Base-by-base conservation (phyloP, 2,329 filamentous ascomycete species). In the Epichloe hybrida region DNA sequence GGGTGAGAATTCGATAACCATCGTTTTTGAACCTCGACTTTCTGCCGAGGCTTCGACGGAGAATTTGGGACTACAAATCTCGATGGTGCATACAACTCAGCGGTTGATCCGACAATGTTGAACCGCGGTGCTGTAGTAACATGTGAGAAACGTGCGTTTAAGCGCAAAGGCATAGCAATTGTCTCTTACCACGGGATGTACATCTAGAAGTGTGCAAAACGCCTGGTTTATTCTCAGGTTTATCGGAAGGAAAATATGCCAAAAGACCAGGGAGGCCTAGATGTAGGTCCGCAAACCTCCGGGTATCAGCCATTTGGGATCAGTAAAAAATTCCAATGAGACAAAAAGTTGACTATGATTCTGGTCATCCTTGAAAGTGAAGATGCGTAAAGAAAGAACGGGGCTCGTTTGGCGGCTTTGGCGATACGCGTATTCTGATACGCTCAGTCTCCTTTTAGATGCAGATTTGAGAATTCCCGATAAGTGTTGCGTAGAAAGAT, bases 1-100 rank as follows among this genome's bases (percentile, higher is more conserved):
- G 78, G 76, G n/a, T 75, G 67, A 35, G 64, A 63, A 41, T 73
- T 72, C 43, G 71, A 59, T 3, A 81, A 69, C 75, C 75, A 80
- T 64, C 67, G 67, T 46, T 64, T 65, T 52, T 76, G 72, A 4
- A 61, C 53, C 51, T 64, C 58, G 23, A 64, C 59, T 55, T 62
- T 59, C 50, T 60, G 50, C 60, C 62, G 64, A 4, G 63, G 52
- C 3, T 56, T 56, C 5, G 61, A 61, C n/a, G 59, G 57, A 20
- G 49, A 39, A 11, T 59, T 53, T 0, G 60, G 59, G 6, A 55
- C n/a, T 11, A 54, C 49, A 5, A 55, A 51, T 46, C 57, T 67
- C 17, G 64, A 65, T 15, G 64, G 56, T 9, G 64, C 59, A 52
- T 68, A 69, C 1, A 68, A 53, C 46, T 68, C 58, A n/a, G 61